These are phyloP conservation scores for Sungouiozyma intestinalis DNA, from an alignment of 805 yeast species.

Conservation along the genomic window DNA sequence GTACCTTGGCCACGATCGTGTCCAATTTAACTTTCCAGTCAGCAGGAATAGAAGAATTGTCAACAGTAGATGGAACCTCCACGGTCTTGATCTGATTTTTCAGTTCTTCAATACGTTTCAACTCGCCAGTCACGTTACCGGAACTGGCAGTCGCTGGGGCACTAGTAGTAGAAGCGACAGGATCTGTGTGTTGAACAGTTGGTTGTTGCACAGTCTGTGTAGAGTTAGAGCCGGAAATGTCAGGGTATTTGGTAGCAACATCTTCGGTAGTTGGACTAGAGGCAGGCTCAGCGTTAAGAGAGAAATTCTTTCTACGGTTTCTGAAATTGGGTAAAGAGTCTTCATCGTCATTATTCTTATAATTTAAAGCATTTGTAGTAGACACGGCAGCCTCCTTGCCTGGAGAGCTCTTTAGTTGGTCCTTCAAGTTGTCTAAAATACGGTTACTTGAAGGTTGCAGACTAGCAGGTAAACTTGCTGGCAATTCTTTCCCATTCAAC, in stretches of 20 bases:
- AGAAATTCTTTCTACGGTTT: conserved; percentile 28
- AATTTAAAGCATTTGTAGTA: conserved; percentile 34
- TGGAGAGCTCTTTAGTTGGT: conserved; percentile 26
- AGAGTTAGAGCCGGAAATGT: not conserved
- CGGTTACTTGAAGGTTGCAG: conserved; percentile 79
- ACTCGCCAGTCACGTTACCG: conserved; percentile 25
- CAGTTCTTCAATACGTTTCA: conserved; percentile 51
- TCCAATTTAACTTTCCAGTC: conserved; percentile 49
- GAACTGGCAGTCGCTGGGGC: not conserved
- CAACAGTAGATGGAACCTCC: conserved; percentile 29
- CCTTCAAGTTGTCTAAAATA: conserved; percentile 64
- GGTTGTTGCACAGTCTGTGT: not conserved
- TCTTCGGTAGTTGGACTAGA: conserved; percentile 1
- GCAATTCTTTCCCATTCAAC: conserved; percentile 80
- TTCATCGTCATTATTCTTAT: conserved; percentile 72
- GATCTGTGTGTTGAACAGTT: not conserved
- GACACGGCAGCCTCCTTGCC: conserved; percentile 9
- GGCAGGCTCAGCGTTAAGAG: conserved; percentile 2
- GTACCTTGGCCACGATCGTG: conserved; percentile 59
- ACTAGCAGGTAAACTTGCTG: conserved; percentile 75
- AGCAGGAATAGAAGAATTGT: conserved; percentile 25
- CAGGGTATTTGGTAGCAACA: conserved; percentile 1
- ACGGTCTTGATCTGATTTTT: conserved; percentile 46
- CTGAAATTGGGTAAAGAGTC: conserved; percentile 59
- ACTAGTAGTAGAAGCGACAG: not conserved